These are phyloP conservation scores for Malus sieversii DNA, from an alignment of 306 rosid species.

Conservation along the genomic window DNA sequence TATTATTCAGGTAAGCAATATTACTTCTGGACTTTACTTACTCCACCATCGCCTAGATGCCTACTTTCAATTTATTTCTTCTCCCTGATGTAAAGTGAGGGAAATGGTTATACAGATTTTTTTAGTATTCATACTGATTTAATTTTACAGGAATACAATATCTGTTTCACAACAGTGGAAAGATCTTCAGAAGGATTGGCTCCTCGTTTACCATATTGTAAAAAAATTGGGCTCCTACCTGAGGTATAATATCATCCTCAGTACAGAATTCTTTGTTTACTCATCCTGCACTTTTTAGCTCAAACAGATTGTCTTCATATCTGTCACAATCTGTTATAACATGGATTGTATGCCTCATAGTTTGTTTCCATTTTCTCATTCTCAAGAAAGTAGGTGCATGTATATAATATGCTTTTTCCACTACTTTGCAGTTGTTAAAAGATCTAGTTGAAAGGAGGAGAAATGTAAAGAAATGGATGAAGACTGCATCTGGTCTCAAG, in stretches of 20 bases:
- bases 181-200: constrained; percentile 56
- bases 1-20: constrained; percentile 73
- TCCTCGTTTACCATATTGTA: constrained; percentile 69
- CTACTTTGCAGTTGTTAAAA: constrained; percentile 59
- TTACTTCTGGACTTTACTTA: not conserved
- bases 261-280: not conserved
- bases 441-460: constrained; percentile 72
- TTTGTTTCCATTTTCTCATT: constrained; percentile 1
- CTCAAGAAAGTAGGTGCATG: not conserved
- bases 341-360: not conserved
- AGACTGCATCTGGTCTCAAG: constrained; percentile 73
- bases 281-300: not conserved
- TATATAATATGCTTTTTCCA: not conserved
- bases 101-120: not conserved
- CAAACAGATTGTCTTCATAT: not conserved
- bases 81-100: not conserved
- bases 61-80: not conserved
- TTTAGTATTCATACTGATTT: not conserved
- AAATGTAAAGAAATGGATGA: constrained; percentile 80
- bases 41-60: not conserved
- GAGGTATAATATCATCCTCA: constrained; percentile 47
- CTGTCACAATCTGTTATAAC: not conserved
- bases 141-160: constrained; percentile 78
- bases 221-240: constrained; percentile 76
- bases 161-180: constrained; percentile 93